phyloP scores from a whole-genome alignment of 805 yeast species.

The Saturnispora sekii region DNA sequence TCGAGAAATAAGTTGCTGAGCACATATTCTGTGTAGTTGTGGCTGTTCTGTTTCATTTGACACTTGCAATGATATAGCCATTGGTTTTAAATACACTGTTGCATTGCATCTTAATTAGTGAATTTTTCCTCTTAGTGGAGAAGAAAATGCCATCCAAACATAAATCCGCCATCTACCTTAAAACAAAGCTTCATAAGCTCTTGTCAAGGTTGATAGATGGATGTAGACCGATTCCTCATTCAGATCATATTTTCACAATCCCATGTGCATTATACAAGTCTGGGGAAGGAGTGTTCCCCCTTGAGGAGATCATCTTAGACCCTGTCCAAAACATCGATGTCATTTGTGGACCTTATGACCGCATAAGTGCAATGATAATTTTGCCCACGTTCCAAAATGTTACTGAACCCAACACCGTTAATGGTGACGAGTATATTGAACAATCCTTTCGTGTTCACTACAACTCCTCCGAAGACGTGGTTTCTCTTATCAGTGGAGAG shows the following conservation, averaged over 20 bases:
- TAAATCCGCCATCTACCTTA: not conserved
- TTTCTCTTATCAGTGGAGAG: no score
- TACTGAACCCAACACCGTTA: not conserved
- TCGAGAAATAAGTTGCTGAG: not conserved
- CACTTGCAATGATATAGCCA: no score
- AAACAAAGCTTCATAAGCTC: not conserved
- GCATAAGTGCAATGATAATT: not conserved
- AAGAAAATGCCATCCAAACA: not conserved
- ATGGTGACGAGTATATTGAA: not conserved
- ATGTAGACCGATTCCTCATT: no score
- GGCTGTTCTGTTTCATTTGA: not conserved
- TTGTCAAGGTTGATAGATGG: not conserved
- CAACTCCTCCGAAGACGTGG: no score
- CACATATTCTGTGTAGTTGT: not conserved
- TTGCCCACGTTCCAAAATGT: not conserved
- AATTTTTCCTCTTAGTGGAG: not conserved
- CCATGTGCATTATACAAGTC: not conserved
- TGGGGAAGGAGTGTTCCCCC: not conserved
- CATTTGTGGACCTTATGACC: not conserved
- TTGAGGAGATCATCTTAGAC: not conserved
- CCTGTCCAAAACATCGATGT: conserved; percentile 3
- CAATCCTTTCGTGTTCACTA: no score
- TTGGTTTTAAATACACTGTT: no score
- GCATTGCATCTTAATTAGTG: no score
- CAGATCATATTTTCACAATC: not conserved